Evolutionary conservation across 106 monocot species (phyloP), one percentile per base, ranked within the genome.

Genomic region (Dioscorea zingiberensis): DNA sequence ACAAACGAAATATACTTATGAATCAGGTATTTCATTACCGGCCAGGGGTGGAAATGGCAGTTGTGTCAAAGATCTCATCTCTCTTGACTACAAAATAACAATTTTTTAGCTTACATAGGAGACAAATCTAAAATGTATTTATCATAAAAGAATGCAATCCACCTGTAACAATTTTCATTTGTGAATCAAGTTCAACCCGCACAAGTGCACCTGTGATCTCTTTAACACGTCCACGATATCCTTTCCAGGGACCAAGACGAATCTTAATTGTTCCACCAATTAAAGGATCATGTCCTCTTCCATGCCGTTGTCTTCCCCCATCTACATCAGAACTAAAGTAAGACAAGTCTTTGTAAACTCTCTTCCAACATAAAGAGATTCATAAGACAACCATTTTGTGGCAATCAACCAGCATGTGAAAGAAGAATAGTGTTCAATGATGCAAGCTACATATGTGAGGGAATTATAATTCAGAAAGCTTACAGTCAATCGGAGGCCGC

Each of bases 101-200:
- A 54, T 14, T 21, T 54, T 14, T 28, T 70, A 61, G 63, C 13
- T 28, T 1, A n/a, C 14, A 48, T 21, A 19, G 55, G 60, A 47
- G 27, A n/a, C 6, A 25, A 67, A 13, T 13, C 25, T 27, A n/a
- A 22, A 48, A 54, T 60, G 54, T 58, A 27, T 13, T 11, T 49
- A 21, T 4, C 21, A 60, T 0, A 29, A 68, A 44, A 44, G 6
- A 19, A n/a, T n/a, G n/a, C n/a, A 21, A 2, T 68, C 44, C 73
- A 89, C 98, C 98, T 67, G 86, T 82, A 56, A 99, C 80, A 66
- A 89, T 84, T 75, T 99, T 99, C 98, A 99, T 99, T 55, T 93
- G 89, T 55, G 98, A 99, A 73, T 99, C 98, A 27, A 99, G 66
- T 65, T 99, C 98, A 28, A 99, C 84, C 13, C 98, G 83, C 15